Base-by-base conservation (phyloP, 805 yeast species). In the Pichia membranifaciens region DNA sequence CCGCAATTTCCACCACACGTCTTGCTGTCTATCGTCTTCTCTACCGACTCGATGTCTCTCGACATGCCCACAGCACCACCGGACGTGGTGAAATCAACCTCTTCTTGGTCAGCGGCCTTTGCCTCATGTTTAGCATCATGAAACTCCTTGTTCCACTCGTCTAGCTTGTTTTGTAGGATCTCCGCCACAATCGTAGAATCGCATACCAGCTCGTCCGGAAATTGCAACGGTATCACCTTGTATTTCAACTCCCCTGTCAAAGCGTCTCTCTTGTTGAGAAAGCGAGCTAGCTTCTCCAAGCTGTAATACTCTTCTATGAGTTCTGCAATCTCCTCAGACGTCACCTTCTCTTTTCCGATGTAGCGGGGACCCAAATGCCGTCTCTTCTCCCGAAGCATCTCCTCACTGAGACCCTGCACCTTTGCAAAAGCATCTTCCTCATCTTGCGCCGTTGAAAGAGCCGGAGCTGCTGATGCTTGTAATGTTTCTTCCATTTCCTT, bases 141-240 rank as follows among this genome's bases (percentile, higher is more conserved):
- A 4, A 23, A 33, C 3, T 48, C 44, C 16, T 44, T 35, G 34
- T 45, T 43, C 32, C 25, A 31, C 16, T 25, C 44, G 20, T 57
- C 59, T 41, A 71, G 68, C 43, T 51, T 58, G 23, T 62, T 66
- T 57, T 75, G 85, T 21, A 84, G 53, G 36, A 69, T 65, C 48
- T 79, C 79, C 0, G 79, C 78, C 1, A 91, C 78, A 17, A 81
- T 72, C 1, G 91, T 79, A 1, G 96, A 82, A 61, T 91, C 97
- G 36, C 81, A 73, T 1, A 93, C 77, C 33, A 90, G 67, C 5
- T 67, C 50, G 62, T 95, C 99, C 0, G 98, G 98, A 54, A 93
- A 91, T 65, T 93, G 99, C 29, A 93, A 68, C 0, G 98, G 89
- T 2, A 90, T 75, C 22, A 74, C 70, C 39, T 62, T 65, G 61